phyloP scores from a whole-genome alignment of 2,329 filamentous ascomycete genomes.

The Penicillium brasilianum region DNA sequence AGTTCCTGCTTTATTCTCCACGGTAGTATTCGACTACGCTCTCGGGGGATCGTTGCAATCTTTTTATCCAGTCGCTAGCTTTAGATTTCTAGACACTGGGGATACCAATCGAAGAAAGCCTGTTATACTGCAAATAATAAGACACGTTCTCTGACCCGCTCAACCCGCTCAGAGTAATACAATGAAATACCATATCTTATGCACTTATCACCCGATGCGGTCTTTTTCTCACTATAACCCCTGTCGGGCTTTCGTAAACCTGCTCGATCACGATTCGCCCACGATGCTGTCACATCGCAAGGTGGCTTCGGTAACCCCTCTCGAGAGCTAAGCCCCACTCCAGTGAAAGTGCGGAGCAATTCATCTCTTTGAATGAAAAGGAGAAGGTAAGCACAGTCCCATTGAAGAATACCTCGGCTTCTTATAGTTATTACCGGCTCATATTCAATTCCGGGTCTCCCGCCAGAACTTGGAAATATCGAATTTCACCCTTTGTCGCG shows the following conservation, averaged over 20 bases:
- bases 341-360: slow-evolving; percentile 5
- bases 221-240: background rate
- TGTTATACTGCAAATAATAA: background rate
- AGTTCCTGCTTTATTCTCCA: no score
- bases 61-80: no score
- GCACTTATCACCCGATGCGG: no score
- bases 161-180: no score
- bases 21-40: no score
- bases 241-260: background rate
- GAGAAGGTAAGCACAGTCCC: background rate
- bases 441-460: background rate
- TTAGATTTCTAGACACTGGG: no score
- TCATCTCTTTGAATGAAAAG: background rate
- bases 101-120: no score
- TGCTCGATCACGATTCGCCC: background rate
- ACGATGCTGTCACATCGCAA: background rate
- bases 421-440: background rate
- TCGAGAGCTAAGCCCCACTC: background rate
- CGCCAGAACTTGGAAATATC: background rate
- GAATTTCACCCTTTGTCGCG: background rate
- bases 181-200: no score
- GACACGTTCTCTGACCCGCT: no score
- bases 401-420: background rate
- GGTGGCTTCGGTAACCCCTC: background rate
- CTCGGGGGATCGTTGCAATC: no score